phyloP scores from a whole-genome alignment of 225 moss, liverwort and hornwort genomes.

The Pseudoscleropodium purum region DNA sequence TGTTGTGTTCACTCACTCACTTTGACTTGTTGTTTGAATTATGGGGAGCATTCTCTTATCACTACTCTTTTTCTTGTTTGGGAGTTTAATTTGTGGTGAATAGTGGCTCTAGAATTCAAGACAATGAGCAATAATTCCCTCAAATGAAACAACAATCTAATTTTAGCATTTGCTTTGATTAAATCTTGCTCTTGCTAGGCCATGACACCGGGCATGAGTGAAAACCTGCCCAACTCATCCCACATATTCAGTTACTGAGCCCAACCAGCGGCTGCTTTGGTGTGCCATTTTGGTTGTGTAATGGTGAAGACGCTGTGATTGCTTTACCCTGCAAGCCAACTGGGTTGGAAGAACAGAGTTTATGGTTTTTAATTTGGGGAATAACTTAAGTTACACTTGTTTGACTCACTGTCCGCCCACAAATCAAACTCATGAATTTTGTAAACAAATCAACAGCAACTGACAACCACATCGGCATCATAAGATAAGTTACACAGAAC shows the following conservation, averaged over 20 bases:
- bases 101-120: background rate
- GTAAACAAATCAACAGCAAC: background rate
- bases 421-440: background rate
- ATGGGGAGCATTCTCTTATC: background rate
- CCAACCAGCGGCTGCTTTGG: too few species aligned
- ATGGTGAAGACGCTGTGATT: too few species aligned
- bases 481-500: background rate
- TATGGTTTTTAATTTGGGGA: background rate
- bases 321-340: too few species aligned
- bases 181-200: background rate
- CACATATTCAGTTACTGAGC: too few species aligned
- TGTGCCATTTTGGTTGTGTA: too few species aligned
- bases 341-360: too few species aligned
- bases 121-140: background rate
- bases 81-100: background rate
- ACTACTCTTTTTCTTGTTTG: background rate
- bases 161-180: background rate
- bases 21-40: background rate
- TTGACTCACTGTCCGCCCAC: background rate
- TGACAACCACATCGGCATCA: background rate
- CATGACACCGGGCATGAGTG: too few species aligned
- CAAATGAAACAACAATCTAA: background rate
- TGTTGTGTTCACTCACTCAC: rapidly evolving
- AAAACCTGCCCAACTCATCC: rapidly evolving
- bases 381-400: background rate